Conservation (phyloP, 352 stramenopile genomes). For the Saprolegnia diclina region DNA sequence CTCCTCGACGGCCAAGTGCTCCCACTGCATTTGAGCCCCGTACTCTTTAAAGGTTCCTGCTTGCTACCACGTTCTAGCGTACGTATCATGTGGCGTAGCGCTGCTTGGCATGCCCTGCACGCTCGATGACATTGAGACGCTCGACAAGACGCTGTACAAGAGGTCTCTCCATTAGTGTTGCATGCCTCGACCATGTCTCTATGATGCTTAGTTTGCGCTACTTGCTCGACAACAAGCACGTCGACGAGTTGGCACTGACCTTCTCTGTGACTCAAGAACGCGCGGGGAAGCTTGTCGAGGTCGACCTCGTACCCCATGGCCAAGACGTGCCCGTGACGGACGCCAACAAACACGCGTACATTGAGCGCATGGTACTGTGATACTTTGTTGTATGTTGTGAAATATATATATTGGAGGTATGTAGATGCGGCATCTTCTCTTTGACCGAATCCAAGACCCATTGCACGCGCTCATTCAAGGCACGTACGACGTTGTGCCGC, state of each 20-base stretch:
- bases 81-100: constrained; percentile 88
- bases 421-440: constrained; percentile 88
- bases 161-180: constrained; percentile 24
- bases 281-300: constrained; percentile 54
- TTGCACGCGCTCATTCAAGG: constrained; percentile 88
- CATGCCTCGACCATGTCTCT: not conserved
- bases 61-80: constrained; percentile 31
- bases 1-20: constrained; percentile 80
- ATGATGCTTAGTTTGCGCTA: constrained; percentile 42
- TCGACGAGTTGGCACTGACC: constrained; percentile 63
- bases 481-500: constrained; percentile 89
- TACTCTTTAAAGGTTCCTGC: constrained; percentile 58
- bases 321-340: constrained; percentile 88
- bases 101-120: constrained; percentile 92
- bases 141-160: constrained; percentile 51
- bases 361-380: constrained; percentile 77
- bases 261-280: constrained; percentile 64
- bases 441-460: constrained; percentile 85
- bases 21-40: constrained; percentile 58
- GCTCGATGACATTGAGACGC: constrained; percentile 90
- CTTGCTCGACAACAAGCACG: constrained; percentile 58
- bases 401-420: constrained; percentile 28
- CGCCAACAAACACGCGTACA: constrained; percentile 94
- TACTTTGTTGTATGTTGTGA: not conserved
- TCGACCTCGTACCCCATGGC: constrained; percentile 90